Conservation (phyloP, 2,329 filamentous ascomycete genomes). For the Fonsecaea pedrosoi region DNA sequence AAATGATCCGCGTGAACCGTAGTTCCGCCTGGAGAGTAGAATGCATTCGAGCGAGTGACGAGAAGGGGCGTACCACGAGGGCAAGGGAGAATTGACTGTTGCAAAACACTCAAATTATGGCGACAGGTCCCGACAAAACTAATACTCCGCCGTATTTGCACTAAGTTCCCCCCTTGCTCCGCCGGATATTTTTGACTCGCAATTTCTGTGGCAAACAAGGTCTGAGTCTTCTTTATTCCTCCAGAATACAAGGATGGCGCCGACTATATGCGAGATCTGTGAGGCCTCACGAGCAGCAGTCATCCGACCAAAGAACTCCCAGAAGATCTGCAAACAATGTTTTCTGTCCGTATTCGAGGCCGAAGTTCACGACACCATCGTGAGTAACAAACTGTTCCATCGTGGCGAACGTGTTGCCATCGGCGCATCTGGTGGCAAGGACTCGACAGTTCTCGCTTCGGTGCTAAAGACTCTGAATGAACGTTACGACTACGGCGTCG, state of each 20-base stretch:
- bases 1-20: conserved; percentile 35
- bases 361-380: conserved; percentile 93
- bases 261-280: conserved; percentile 77
- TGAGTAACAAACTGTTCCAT: conserved; percentile 77
- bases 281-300: conserved; percentile 80
- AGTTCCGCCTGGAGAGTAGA: conserved; percentile 39
- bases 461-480: conserved; percentile 95
- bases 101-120: conserved; percentile 15
- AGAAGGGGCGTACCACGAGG: not conserved
- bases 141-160: conserved; percentile 7
- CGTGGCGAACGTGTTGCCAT: conserved; percentile 89
- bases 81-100: not conserved
- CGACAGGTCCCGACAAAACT: not conserved
- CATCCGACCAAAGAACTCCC: conserved; percentile 90
- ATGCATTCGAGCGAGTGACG: conserved; percentile 37
- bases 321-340: conserved; percentile 89
- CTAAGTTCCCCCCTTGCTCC: conserved; percentile 1
- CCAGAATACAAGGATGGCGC: conserved; percentile 67
- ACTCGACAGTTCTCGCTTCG: conserved; percentile 93
- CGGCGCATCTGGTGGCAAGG: conserved; percentile 94
- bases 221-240: not conserved
- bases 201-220: not conserved
- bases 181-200: not conserved
- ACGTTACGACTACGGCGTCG: conserved; percentile 81
- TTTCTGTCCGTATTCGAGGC: conserved; percentile 88